Base-by-base conservation (phyloP, 495 filamentous ascomycete genomes). In the Lindgomyces ingoldianus region DNA sequence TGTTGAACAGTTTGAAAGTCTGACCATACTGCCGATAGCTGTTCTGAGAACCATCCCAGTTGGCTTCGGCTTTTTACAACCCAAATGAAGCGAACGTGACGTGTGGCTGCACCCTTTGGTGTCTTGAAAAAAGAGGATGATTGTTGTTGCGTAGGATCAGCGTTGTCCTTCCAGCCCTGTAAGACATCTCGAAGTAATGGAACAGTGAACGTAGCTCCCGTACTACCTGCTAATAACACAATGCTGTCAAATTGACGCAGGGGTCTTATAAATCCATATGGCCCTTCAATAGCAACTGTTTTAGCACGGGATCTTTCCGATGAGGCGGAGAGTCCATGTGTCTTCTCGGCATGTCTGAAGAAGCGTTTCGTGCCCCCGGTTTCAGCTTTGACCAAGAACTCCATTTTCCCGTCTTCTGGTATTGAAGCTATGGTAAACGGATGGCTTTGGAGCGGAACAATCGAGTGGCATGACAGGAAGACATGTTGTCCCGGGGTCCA, bases 401-500 rank as follows among this genome's bases (percentile, higher is more conserved):
- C 88, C 64, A 94, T 80, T 47, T 78, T 77, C 8, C 80, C 77
- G 48, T 85, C 83, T 0, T 72, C 74, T 0, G 86, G 83, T 9
- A 86, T 74, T 0, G 83, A 84, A 24, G 86, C 82, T 59, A 95
- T 90, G 6, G 91, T 93, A 72, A 93, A 94, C 0, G 91, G 91
- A 57, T 96, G 91, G 0, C 83, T 84, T 72, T 95, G 88, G 3
- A 91, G 70, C 0, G 84, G 83, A 0, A 82, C 85, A 8, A 96
- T 73, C 3, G 78, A 79, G 62, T 89, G 91, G 58, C 88, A 79
- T 66, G 87, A 87, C 4, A 96, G 79, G 62, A 91, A 91, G 2
- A 91, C 79, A 65, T 94, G 89, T 68, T 94, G 90, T 11, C 91
- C 91, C 0, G 90, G 78, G 16, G 78, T 78, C 91, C 91, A 96